Evolutionary conservation across 1,284 basidiomycete genomes (phyloP), one percentile per base, ranked within the genome.

Genomic region (Pyrrhoderma lamaoense): DNA sequence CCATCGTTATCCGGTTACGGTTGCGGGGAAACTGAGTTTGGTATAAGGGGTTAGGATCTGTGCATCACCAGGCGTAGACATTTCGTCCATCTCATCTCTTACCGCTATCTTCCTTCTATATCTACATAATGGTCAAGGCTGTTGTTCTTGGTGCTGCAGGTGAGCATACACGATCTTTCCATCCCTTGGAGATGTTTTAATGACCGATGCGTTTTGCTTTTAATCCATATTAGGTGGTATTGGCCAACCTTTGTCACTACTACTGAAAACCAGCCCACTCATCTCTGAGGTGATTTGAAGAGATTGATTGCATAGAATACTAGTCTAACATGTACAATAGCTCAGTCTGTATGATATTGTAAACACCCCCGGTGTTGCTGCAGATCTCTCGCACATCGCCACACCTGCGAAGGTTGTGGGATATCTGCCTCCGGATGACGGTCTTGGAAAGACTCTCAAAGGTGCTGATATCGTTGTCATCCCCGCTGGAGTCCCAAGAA

Each of bases 401-500:
- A 90, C 85, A 39, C 83, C 82, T 35, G 81, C 85, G 40, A 85
- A 86, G 67, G 82, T 93, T 53, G 75, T 80, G 60, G 91, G 91
- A 34, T 89, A 74, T 68, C 74, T 86, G 13, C 74, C 80, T 47
- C 72, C 79, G 58, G 77, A 91, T 61, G 84, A 85, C 61, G 92
- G 91, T 51, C 77, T 98, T 57, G 80, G 84, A 69, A 87, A 87
- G 68, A 80, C 82, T 39, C 78, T 99, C 63, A 80, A 77, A 52
- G 91, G 87, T 55, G 93, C 93, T 42, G 82, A 97, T 60, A 65
- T 98, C 58, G 84, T 99, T 62, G 81, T 99, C 61, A 97, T 99
- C 67, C 96, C 96, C 56, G 96, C 95, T 61, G 95, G 96, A 71
- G 86, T 98, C 8, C 95, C 96, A 56, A 80, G 96, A 62, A 99